Conservation (phyloP, 2,329 filamentous ascomycete genomes). For the Teratosphaeria viscida region DNA sequence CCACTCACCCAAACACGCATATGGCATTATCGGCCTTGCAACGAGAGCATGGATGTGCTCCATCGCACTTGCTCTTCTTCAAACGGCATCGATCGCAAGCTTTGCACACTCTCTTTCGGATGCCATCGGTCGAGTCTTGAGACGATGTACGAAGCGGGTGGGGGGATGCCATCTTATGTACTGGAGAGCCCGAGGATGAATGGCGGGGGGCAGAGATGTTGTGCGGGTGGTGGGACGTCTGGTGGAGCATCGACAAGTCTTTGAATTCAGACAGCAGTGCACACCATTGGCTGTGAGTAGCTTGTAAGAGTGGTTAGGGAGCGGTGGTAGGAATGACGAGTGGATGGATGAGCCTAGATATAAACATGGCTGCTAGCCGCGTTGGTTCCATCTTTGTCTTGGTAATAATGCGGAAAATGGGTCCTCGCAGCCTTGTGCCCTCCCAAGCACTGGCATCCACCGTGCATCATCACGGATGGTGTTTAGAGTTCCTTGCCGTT, state of each 20-base stretch:
- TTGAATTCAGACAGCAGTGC: background rate
- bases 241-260: background rate
- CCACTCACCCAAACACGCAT: constrained; percentile 46
- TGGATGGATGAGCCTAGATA: background rate
- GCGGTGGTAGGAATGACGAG: background rate
- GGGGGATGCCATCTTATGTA: constrained; percentile 2
- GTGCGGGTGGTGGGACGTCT: background rate
- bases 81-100: constrained; percentile 55
- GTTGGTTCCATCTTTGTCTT: background rate
- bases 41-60: constrained; percentile 49
- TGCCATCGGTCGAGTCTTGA: constrained; percentile 16
- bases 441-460: background rate
- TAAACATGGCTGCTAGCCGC: background rate
- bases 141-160: constrained; percentile 4
- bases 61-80: constrained; percentile 61
- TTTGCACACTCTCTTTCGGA: constrained; percentile 53
- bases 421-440: background rate
- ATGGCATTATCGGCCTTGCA: constrained; percentile 55
- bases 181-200: background rate
- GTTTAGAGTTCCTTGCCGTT: background rate
- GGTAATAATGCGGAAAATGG: background rate
- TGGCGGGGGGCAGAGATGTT: background rate
- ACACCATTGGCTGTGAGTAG: background rate
- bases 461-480: background rate
- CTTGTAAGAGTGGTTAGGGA: background rate